Evolutionary conservation across 371 early-diverging fungal genomes (phyloP), one percentile per base, ranked within the genome.

Genomic region (Mucor velutinosus): DNA sequence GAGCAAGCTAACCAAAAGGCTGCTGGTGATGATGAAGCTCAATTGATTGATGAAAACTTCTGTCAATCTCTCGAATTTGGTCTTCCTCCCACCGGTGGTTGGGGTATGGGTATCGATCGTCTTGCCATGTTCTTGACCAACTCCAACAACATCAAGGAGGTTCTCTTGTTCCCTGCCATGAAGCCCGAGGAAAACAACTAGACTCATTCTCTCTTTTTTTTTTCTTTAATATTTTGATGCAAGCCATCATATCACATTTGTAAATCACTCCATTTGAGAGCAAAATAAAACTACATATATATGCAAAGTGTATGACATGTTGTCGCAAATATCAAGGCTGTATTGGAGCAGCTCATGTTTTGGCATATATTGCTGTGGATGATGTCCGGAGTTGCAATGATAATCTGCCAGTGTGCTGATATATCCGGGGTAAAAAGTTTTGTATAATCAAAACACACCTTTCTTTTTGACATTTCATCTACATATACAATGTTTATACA

Each of bases 21-120:
- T 66, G 97, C 96, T 69, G 99, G 99, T 74, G 99, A 99, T 77
- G 99, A 99, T 71, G 99, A 99, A 83, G 99, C 99, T 19, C 99
- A 99, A 88, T 76, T 95, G 73, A 91, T 98, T 64, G 99, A 99
- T 77, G 99, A 99, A 84, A 94, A 89, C 80, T 99, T 99, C 84
- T 97, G 97, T 86, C 93, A 92, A 66, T 91, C 98, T 19, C 89
- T 99, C 43, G 99, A 99, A 86, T 99, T 95, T 77, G 99, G 99
- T 62, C 86, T 99, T 70, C 99, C 99, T 41, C 99, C 99, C 49
- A 99, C 99, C 23, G 94, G 92, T 78, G 98, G 98, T 67, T 97
- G 95, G 94, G 99, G 99, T 72, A 89, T 99, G 88, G 99, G 99
- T 73, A 92, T 99, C 66, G 99, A 99, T 84, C 94, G 99, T 72